Evolutionary conservation across 192 early-diverging fungal genomes (phyloP), one percentile per base, ranked within the genome.

Genomic region (Entomortierella lignicola): DNA sequence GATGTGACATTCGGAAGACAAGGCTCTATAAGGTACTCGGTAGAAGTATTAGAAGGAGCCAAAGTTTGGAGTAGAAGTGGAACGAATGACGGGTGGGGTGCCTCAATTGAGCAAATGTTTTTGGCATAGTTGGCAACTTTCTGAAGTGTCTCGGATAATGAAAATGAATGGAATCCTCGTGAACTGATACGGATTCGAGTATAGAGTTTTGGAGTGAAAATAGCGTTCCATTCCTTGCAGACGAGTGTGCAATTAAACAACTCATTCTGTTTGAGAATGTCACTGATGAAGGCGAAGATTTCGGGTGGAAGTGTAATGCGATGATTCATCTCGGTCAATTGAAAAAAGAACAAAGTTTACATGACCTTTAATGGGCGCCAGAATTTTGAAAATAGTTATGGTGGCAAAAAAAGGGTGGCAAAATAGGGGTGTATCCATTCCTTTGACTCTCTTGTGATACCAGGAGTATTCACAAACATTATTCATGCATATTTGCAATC

Each of bases 231-330:
- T 39, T 11, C 56, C 34, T 41, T 58, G 34, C 56, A 21, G n/a
- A 58, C 56, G 30, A 58, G 56, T 8, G 20, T 23, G 34, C 56
- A 58, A 58, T 41, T 58, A 20, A n/a, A 18, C 30, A 58, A 41
- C 4, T 34, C 56, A 58, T 23, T 39, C 56, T 58, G 56, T 3
- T 58, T 32, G 56, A 58, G 56, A 41, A 37, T 2, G 8, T n/a
- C 2, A 23, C 30, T 17, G 34, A 58, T 58, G 32, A 58, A 41
- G 29, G 31, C 32, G n/a, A 39, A 23, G 32, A 58, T 20, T 3
- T 58, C 32, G 6, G 15, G 2, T n/a, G 56, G 56, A 58, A 58
- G 37, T 10, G 56, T 42, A 42, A n/a, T n/a, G n/a, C n/a, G n/a
- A n/a, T n/a, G n/a, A n/a, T n/a, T n/a, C n/a, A n/a, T n/a, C n/a